These are phyloP conservation scores for Senecio squalidus DNA, from an alignment of 140 eudicot genomes.

Conservation along the genomic window DNA sequence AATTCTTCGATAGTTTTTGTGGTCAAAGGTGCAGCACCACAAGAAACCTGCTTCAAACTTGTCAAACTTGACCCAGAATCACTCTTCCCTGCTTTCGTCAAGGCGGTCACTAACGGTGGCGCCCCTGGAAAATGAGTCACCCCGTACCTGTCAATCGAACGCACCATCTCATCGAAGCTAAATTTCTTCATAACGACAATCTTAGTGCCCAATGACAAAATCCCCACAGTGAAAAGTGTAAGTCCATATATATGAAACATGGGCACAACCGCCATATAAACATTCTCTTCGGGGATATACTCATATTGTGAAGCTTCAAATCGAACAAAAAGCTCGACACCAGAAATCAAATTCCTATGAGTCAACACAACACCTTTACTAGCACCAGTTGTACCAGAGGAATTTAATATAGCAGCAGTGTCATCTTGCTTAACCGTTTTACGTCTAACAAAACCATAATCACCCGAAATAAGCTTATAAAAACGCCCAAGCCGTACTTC, in stretches of 20 bases:
- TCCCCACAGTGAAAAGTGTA: conserved; percentile 58
- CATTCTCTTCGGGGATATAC: conserved; percentile 34
- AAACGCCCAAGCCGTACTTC: conserved; percentile 5
- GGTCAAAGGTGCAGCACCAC: conserved; percentile 56
- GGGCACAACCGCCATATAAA: no score
- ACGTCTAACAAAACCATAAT: no score
- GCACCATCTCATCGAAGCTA: no score
- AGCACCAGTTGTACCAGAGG: no score
- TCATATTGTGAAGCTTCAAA: no score
- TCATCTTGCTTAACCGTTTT: conserved; percentile 51
- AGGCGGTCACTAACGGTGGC: no score
- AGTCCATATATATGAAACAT: no score
- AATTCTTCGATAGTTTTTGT: conserved; percentile 51
- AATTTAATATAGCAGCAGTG: conserved; percentile 70
- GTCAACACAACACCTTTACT: no score
- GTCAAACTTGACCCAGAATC: conserved; percentile 36
- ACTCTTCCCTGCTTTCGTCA: conserved; percentile 44
- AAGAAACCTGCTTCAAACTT: no score
- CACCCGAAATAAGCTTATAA: conserved; percentile 39
- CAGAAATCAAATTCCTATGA: conserved; percentile 61
- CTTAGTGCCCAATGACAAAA: conserved; percentile 59
- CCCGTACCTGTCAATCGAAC: conserved; percentile 33
- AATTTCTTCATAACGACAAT: conserved; percentile 66
- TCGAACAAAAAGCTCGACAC: no score
- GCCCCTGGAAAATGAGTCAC: no score